Evolutionary conservation across 768 basidiomycete genomes (phyloP).

Genomic region (Exidia glandulosa): DNA sequence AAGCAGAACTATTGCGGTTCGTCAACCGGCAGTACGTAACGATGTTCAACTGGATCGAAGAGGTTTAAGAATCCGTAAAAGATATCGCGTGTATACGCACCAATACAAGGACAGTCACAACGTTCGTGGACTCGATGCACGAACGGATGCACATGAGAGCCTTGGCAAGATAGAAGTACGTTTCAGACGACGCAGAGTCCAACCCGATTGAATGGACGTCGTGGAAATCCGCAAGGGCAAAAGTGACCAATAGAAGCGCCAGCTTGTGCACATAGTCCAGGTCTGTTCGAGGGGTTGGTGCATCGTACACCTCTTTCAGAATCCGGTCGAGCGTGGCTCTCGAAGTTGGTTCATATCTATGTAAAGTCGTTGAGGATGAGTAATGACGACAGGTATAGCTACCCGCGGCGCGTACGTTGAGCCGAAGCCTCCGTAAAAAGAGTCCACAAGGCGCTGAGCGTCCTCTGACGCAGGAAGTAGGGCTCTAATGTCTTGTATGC

Average conservation of each 20-base stretch:
- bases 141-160: neutral
- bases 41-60: neutral
- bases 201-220: neutral
- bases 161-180: neutral
- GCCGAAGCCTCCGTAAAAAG: neutral
- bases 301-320: neutral
- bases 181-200: neutral
- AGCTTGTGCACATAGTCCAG: neutral
- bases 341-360: neutral
- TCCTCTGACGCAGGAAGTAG: neutral
- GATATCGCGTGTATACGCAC: neutral
- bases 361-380: neutral
- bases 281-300: neutral
- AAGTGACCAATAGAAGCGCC: neutral
- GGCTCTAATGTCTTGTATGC: neutral
- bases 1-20: neutral
- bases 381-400: neutral
- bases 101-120: neutral
- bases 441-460: neutral
- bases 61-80: neutral
- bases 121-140: neutral
- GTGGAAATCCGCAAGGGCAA: neutral
- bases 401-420: neutral
- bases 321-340: neutral
- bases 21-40: neutral